Evolutionary conservation across 2,329 filamentous ascomycete species (phyloP), one percentile per base, ranked within the genome.

Genomic region (Exophiala aquamarina): DNA sequence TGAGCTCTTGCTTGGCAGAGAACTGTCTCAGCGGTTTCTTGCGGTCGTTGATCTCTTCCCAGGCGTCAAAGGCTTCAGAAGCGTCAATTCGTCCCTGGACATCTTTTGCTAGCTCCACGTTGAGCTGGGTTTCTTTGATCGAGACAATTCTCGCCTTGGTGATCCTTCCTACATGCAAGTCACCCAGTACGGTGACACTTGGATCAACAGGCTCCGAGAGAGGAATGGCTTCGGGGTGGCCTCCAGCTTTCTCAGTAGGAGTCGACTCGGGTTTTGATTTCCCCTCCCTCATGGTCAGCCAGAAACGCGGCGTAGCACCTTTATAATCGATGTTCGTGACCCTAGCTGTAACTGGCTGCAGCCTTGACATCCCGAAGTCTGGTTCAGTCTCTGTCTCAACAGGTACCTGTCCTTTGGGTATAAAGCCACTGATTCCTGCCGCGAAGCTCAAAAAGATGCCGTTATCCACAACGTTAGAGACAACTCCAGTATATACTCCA

Each of bases 41-140:
- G 48, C 84, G 80, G 62, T 96, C 83, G 46, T 82, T 76, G 60
- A 98, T 93, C 34, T 92, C 84, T 37, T 94, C 86, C 85, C 87
- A 96, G 9, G 76, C 77, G 65, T 96, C 87, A 64, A 95, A 98
- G 10, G 91, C 71, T 65, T 97, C 89, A 1, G 93, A 94, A 4
- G 93, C 81, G 62, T 96, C 92, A 50, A 98, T 84, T 14, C 93
- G 88, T n/a, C 92, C 93, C 64, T 94, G 88, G 7, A 95, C 77
- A 55, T 90, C 89, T 62, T 94, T 89, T 34, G 89, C 86, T 41
- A 97, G 77, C 57, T 87, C 82, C 4, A 98, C 89, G 58, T 97
- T 97, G 45, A 97, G 74, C 65, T 98, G 93, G 0, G 92, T 96
- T 39, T 85, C 84, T 68, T 95, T 95, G 62, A 96, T 74, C 0